phyloP scores from a whole-genome alignment of 495 filamentous ascomycete species.

The Gamarada debralockiae region DNA sequence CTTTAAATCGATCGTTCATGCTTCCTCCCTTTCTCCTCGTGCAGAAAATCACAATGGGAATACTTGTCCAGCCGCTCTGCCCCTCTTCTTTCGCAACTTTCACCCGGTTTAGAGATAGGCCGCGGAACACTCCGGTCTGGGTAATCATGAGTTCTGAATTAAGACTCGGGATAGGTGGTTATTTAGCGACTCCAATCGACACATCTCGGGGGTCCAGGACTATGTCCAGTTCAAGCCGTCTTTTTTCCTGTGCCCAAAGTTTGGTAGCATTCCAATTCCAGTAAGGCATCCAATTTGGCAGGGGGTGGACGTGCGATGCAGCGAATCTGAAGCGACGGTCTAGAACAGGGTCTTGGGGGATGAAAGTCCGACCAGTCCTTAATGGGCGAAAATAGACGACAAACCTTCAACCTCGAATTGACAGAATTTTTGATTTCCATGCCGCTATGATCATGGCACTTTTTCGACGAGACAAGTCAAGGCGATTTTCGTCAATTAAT shows the following conservation, averaged over 20 bases:
- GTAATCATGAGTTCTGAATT: too few relatives aligned
- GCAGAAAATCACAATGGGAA: too few relatives aligned
- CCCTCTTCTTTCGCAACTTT: background rate
- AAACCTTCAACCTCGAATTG: background rate
- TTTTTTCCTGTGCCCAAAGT: background rate
- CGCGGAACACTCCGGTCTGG: too few relatives aligned
- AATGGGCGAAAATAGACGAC: conserved; percentile 13
- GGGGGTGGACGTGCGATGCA: too few relatives aligned
- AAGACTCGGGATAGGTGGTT: too few relatives aligned
- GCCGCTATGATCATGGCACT: background rate
- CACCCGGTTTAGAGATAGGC: too few relatives aligned
- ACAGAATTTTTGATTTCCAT: background rate
- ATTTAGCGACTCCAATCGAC: too few relatives aligned
- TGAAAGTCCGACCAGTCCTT: background rate
- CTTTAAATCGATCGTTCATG: too few relatives aligned
- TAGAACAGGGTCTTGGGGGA: background rate
- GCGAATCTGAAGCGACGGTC: background rate
- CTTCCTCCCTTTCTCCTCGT: too few relatives aligned
- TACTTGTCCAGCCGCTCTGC: background rate
- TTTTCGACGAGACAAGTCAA: background rate
- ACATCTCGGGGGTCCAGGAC: background rate
- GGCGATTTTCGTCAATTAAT: too few relatives aligned
- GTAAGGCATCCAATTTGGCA: background rate
- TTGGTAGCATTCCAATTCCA: background rate
- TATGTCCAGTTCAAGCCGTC: background rate